Base-by-base conservation (phyloP, 176 grass and related monocot species). In the Rhynchospora tenuis region DNA sequence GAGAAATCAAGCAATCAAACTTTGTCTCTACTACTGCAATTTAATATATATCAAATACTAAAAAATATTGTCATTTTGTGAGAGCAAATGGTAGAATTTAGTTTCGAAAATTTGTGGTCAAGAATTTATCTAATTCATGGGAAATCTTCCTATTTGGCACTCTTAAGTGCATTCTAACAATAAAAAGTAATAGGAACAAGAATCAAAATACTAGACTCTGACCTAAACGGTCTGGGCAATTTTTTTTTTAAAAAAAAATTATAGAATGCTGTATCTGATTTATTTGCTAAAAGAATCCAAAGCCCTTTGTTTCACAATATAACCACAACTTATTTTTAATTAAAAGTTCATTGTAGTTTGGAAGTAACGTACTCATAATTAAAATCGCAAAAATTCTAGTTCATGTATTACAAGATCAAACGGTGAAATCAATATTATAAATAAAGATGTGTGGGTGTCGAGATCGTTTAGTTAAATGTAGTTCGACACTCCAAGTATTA, bases 1-100 rank as follows among this genome's bases (percentile, higher is more conserved):
- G 23, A 23, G 6, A 27, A 77, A 54, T 19, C 73, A 77, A 77
- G 73, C 73, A 77, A 77, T 77, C 23, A 77, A 56, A 77, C 50
- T 55, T 76, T 77, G 73, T 77, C 50, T 77, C 24, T 76, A 9
- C 22, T 48, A 48, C 22, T 45, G 52, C 15, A 16, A 28, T 76
- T 55, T 26, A 31, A 31, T 31, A 19, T 44, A n/a, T 45, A 12
- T 67, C 16, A 38, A 13, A 17, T 17, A 67, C 64, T 67, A 17
- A 24, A 17, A 3, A 14, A 29, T 29, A 59, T 27, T 27, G 0
- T 73, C 69, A n/a, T 26, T 26, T 48, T 73, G 9, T 73, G 42
- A 1, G 46, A 23, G 44, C n/a, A 73, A 73, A 73, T 26, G 3
- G 28, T 19, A 68, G 16, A 43, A 38, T 42, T 17, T 68, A 43